Conservation (phyloP, 1,284 basidiomycete species). For the Chalciporus piperatoides region DNA sequence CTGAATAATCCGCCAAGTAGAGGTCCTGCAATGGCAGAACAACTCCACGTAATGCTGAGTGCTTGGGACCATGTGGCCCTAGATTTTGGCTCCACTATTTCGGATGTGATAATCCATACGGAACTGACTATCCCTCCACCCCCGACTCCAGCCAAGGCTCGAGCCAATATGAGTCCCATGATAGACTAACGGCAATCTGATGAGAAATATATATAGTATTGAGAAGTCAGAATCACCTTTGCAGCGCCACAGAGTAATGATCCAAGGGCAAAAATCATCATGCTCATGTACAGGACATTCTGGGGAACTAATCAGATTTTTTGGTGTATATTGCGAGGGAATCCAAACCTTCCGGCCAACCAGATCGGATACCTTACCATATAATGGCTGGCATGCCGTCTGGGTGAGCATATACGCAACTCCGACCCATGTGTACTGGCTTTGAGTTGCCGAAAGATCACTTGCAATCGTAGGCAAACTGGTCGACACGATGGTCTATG, state of each 20-base stretch:
- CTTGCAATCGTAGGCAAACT: conserved; percentile 71
- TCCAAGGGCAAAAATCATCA: conserved; percentile 64
- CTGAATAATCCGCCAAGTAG: conserved; percentile 76
- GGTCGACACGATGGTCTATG: conserved; percentile 77
- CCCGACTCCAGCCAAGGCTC: conserved; percentile 65
- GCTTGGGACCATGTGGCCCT: conserved; percentile 80
- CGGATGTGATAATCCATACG: conserved; percentile 79
- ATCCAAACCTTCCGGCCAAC: conserved; percentile 64
- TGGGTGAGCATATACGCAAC: conserved; percentile 80
- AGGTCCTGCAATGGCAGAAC: conserved; percentile 76
- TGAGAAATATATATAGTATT: conserved; percentile 14
- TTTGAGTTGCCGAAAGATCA: conserved; percentile 59
- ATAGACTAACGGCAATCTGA: conserved; percentile 46
- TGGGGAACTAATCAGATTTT: conserved; percentile 29
- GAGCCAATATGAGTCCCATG: conserved; percentile 51
- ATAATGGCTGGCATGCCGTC: conserved; percentile 76
- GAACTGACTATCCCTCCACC: conserved; percentile 78
- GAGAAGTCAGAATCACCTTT: conserved; percentile 40
- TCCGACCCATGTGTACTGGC: conserved; percentile 79
- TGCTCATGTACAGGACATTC: conserved; percentile 65
- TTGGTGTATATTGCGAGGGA: conserved; percentile 5
- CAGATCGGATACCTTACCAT: conserved; percentile 73
- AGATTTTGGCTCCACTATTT: conserved; percentile 64
- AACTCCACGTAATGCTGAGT: conserved; percentile 77
- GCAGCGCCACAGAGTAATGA: conserved; percentile 70